A percentile compares a stretch with the other conserved stretches of the same genome.
Conservation (phyloP, 1,284 basidiomycete genomes). For the Trichosporon asahii region DNA sequence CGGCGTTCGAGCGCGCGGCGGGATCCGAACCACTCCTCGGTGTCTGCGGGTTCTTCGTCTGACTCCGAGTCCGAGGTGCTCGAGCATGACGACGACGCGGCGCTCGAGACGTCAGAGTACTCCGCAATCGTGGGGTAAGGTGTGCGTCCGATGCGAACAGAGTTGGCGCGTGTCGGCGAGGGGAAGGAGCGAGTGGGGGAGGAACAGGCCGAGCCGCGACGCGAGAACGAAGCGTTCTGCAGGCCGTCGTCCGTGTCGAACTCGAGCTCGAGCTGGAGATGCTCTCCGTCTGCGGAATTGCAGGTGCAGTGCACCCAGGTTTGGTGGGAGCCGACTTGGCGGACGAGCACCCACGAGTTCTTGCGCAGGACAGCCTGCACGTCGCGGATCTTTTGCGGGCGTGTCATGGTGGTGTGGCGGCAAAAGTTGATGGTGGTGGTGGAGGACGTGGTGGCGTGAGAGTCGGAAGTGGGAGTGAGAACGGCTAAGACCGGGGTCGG, state of each 20-base stretch:
- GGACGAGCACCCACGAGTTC: constrained; percentile 3
- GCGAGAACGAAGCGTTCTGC: background rate
- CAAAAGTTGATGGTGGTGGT: background rate
- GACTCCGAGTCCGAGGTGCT: background rate
- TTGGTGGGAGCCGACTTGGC: constrained; percentile 10
- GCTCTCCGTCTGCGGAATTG: background rate
- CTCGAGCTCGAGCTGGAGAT: background rate
- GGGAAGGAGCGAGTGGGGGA: too few species aligned
- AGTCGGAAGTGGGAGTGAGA: background rate
- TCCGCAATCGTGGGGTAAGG: background rate
- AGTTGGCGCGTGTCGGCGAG: too few species aligned
- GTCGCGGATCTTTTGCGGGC: constrained; percentile 6
- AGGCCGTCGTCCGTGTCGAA: background rate
- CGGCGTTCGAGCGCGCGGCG: background rate
- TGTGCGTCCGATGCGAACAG: too few species aligned
- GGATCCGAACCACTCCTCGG: background rate
- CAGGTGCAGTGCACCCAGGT: constrained; percentile 10
- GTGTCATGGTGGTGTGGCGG: background rate
- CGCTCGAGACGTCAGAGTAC: background rate
- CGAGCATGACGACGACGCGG: background rate
- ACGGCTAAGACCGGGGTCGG: background rate
- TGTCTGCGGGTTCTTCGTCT: background rate
- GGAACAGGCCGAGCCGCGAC: too few species aligned
- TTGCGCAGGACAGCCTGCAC: background rate
- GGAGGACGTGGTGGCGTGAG: too few species aligned